Percentiles rank a stretch among this genome's conserved stretches.
These are phyloP conservation scores for Aspergillus fischeri DNA, from an alignment of 2,329 filamentous ascomycete genomes.

Conservation along the genomic window DNA sequence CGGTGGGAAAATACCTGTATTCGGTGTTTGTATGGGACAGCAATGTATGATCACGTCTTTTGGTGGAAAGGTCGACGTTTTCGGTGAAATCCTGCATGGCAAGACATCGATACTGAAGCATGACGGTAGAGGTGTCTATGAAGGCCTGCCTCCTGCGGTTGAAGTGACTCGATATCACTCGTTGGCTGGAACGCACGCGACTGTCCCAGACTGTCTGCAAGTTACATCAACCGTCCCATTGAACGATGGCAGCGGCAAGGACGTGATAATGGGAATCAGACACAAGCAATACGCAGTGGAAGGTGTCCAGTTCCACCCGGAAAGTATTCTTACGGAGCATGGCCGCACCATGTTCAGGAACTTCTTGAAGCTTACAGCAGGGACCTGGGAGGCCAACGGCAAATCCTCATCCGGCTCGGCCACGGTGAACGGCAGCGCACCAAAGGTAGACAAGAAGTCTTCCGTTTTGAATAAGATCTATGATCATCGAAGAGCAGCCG, in stretches of 20 bases:
- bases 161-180: slow-evolving; percentile 96
- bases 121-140: slow-evolving; percentile 88
- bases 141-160: slow-evolving; percentile 71
- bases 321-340: slow-evolving; percentile 89
- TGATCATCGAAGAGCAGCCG: slow-evolving; percentile 68
- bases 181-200: slow-evolving; percentile 83
- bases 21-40: slow-evolving; percentile 99
- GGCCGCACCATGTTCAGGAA: slow-evolving; percentile 89
- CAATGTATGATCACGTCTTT: slow-evolving; percentile 97
- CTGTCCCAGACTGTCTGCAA: slow-evolving; percentile 79
- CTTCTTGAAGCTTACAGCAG: slow-evolving; percentile 81
- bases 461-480: slow-evolving; percentile 94
- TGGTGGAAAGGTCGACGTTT: slow-evolving; percentile 84
- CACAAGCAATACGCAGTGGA: slow-evolving; percentile 91
- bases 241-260: slow-evolving; percentile 68
- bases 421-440: slow-evolving; percentile 19
- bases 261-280: slow-evolving; percentile 93
- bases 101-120: slow-evolving; percentile 91
- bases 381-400: slow-evolving; percentile 84
- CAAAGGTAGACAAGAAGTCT: slow-evolving; percentile 55
- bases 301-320: slow-evolving; percentile 95
- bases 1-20: slow-evolving; percentile 86
- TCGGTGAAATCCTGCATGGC: slow-evolving; percentile 93
- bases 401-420: slow-evolving; percentile 17
- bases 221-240: slow-evolving; percentile 80